phyloP scores from a whole-genome alignment of 768 basidiomycete genomes.

The Mycena olivaceomarginata region DNA sequence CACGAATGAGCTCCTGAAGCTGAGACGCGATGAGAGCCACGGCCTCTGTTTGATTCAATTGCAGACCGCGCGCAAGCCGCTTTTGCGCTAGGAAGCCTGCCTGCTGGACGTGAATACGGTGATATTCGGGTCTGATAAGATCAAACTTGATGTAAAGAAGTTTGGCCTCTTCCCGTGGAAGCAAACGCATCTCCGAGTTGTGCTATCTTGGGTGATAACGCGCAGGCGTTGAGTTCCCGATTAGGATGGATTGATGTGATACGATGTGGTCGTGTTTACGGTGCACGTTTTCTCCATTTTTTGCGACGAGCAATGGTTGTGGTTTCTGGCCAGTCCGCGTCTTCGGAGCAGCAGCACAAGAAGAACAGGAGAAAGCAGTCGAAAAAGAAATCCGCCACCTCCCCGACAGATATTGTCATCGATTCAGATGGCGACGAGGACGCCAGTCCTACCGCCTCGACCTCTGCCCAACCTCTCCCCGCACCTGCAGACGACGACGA shows the following conservation, averaged over 20 bases:
- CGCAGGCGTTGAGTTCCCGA: constrained; percentile 3
- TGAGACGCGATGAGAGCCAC: constrained; percentile 93
- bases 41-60: constrained; percentile 92
- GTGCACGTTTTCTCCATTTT: not conserved
- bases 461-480: constrained; percentile 24
- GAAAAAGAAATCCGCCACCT: constrained; percentile 57
- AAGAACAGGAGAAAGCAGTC: constrained; percentile 66
- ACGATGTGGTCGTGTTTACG: constrained; percentile 5
- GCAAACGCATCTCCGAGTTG: constrained; percentile 64
- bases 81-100: constrained; percentile 94
- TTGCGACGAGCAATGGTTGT: constrained; percentile 35
- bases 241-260: not conserved
- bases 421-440: constrained; percentile 56
- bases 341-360: constrained; percentile 46
- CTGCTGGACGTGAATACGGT: constrained; percentile 57
- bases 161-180: constrained; percentile 77
- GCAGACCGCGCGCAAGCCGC: constrained; percentile 94
- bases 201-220: constrained; percentile 20
- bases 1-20: constrained; percentile 95
- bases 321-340: constrained; percentile 23
- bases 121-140: not conserved
- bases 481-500: constrained; percentile 72
- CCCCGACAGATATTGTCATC: constrained; percentile 35
- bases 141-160: constrained; percentile 72
- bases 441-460: constrained; percentile 41